Conservation (phyloP, 805 yeast genomes). For the Debaryomyces castellii region DNA sequence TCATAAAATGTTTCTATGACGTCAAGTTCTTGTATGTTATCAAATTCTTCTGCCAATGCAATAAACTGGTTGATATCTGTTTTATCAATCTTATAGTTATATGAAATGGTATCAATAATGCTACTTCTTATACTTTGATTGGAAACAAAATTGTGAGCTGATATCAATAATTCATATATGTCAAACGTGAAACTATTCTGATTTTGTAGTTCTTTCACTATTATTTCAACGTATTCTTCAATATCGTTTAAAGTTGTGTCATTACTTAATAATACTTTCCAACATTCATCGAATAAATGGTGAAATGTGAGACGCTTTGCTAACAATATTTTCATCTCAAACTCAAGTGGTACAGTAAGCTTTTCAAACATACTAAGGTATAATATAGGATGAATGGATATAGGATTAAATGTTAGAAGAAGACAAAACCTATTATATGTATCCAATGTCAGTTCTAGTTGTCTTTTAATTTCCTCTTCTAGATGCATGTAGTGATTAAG, state of each 20-base stretch:
- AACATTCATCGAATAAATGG: slow-evolving; percentile 26
- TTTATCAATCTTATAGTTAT: slow-evolving; percentile 9
- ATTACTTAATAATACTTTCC: slow-evolving; percentile 24
- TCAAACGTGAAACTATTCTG: slow-evolving; percentile 24
- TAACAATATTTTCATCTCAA: slow-evolving; percentile 18
- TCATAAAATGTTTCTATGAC: not conserved
- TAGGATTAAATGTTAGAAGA: slow-evolving; percentile 32
- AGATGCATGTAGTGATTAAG: not conserved
- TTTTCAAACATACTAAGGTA: slow-evolving; percentile 19
- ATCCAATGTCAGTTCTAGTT: slow-evolving; percentile 25
- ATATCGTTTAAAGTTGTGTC: slow-evolving; percentile 32
- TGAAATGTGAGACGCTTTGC: slow-evolving; percentile 31
- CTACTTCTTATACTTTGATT: slow-evolving; percentile 13
- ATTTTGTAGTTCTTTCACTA: slow-evolving; percentile 16
- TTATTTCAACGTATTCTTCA: slow-evolving; percentile 34
- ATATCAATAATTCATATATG: slow-evolving; percentile 16
- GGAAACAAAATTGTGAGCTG: slow-evolving; percentile 13
- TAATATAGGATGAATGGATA: slow-evolving; percentile 26
- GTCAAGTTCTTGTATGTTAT: not conserved
- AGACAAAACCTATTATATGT: slow-evolving; percentile 26
- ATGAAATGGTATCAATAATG: slow-evolving; percentile 18
- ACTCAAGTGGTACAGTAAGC: slow-evolving; percentile 17
- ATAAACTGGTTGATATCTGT: slow-evolving; percentile 5
- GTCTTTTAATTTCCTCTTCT: slow-evolving; percentile 5
- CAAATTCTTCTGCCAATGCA: not conserved